Conservation (phyloP, 441 rosid genomes). For the Euphorbia celastroides region DNA sequence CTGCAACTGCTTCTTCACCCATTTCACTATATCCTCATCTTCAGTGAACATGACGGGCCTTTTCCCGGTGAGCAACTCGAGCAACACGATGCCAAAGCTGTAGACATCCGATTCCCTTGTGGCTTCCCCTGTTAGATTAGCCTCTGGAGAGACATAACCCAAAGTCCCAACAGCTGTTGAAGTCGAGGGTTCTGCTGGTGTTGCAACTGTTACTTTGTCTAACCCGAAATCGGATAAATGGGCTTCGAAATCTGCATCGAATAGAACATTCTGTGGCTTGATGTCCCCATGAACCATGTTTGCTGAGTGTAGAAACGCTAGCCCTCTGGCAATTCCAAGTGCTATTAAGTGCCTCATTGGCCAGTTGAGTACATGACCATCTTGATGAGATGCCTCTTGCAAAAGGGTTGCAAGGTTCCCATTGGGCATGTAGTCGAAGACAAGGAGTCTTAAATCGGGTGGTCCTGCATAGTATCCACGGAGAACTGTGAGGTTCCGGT, state of each 20-base stretch:
- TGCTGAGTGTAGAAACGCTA: conserved; percentile 80
- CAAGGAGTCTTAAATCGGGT: conserved; percentile 77
- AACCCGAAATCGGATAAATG: conserved; percentile 83
- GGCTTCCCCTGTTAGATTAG: conserved; percentile 51
- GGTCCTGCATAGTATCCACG: conserved; percentile 89
- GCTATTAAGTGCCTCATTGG: conserved; percentile 99
- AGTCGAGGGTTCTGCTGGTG: conserved; percentile 66
- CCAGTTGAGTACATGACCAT: conserved; percentile 97
- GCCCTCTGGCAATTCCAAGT: conserved; percentile 84
- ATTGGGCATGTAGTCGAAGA: conserved; percentile 95
- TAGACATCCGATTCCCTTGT: conserved; percentile 82
- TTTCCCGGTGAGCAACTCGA: conserved; percentile 83
- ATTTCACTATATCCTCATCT: conserved; percentile 95
- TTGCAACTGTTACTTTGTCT: conserved; percentile 43
- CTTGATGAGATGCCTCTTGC: conserved; percentile 96
- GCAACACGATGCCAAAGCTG: conserved; percentile 88
- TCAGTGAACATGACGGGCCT: conserved; percentile 87
- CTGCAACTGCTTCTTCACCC: conserved; percentile 96
- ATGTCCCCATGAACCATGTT: conserved; percentile 80
- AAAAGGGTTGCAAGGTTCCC: conserved; percentile 90
- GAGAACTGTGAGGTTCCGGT: conserved; percentile 76
- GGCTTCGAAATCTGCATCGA: conserved; percentile 68
- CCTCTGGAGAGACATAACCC: conserved; percentile 87
- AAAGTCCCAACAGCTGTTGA: conserved; percentile 65
- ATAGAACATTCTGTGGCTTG: conserved; percentile 81